Evolutionary conservation across 805 yeast species (phyloP).

Genomic region (Hermanozyma aechmeae): DNA sequence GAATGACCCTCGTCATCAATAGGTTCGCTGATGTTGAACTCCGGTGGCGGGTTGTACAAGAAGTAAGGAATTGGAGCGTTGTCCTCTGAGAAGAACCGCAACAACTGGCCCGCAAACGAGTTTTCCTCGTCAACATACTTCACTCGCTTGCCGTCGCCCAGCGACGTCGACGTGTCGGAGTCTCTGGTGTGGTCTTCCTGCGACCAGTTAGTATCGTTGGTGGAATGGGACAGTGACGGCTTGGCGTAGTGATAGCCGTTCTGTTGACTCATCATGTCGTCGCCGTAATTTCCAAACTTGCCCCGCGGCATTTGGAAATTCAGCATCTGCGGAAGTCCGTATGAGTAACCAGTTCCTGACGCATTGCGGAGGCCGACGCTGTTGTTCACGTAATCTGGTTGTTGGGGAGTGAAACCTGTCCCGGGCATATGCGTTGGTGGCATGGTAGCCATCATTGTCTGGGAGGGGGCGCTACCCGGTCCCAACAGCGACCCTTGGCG

Average conservation of each 20-base stretch:
- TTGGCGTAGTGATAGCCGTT: slow-evolving; percentile 9
- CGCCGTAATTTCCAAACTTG: too few relatives aligned
- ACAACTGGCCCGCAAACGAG: slow-evolving; percentile 28
- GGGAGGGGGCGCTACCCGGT: too few relatives aligned
- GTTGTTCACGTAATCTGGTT: too few relatives aligned
- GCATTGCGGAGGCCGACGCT: too few relatives aligned
- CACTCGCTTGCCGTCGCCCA: slow-evolving; percentile 14
- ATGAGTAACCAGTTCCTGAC: too few relatives aligned
- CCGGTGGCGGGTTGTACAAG: slow-evolving; percentile 52
- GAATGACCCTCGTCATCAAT: slow-evolving; percentile 95
- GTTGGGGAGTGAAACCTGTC: too few relatives aligned
- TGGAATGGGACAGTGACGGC: slow-evolving; percentile 18
- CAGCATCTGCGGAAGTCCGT: too few relatives aligned
- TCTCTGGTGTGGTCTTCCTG: slow-evolving; percentile 20
- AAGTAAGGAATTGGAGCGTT: slow-evolving; percentile 50
- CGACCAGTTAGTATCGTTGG: slow-evolving; percentile 35
- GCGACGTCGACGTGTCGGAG: slow-evolving; percentile 41
- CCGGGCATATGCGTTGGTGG: too few relatives aligned
- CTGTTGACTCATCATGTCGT: too few relatives aligned
- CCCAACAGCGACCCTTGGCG: too few relatives aligned
- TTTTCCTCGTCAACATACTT: slow-evolving; percentile 38
- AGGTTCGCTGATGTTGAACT: slow-evolving; percentile 61
- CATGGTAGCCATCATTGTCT: too few relatives aligned
- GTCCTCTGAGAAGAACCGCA: slow-evolving; percentile 35
- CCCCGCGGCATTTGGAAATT: too few relatives aligned